Base-by-base conservation (phyloP, 176 grass and related monocot genomes). In the Oryza punctata region DNA sequence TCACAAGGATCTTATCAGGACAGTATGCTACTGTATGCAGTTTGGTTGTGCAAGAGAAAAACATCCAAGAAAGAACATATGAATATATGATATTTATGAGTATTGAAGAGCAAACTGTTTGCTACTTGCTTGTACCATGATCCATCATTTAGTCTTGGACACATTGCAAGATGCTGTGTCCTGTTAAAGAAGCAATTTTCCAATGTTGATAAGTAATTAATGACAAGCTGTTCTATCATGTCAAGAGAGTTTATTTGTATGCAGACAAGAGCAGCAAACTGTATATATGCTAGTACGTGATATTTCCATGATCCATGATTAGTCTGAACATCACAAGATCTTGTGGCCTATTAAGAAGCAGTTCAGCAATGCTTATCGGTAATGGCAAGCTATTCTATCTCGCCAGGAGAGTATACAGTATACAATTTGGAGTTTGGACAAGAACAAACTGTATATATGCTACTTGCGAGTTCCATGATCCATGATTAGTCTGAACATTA, bases 31-130 rank as follows among this genome's bases (percentile, higher is more conserved):
- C 74, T 32, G 70, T 82, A 29, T 40, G 10, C 21, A 70, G 32
- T 32, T 23, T 61, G n/a, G 57, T 27, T 78, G 65, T 64, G 65
- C 66, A 90, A 82, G 35, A 45, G 52, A 57, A 57, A 57, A 86
- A 63, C 25, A 78, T 47, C 11, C 43, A 74, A 23, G 61, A 23
- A 73, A 79, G 75, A 73, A 79, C 79, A n/a, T 2, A 1, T 18
- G 75, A 73, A 79, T 74, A n/a, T 2, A 1, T 18, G 26, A 57
- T 69, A 25, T 71, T 78, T 21, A 81, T 70, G 69, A 21, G 10
- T 40, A 85, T 89, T 72, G 33, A 72, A 70, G 76, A 45, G 15
- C 26, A 27, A 86, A 86, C 83, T 86, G 30, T 86, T 82, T 38
- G 59, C 44, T 63, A 25, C 52, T 21, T 57, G 52, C 52, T n/a